These are phyloP conservation scores for Scytalidium lignicola DNA, from an alignment of 2,329 filamentous ascomycete genomes.

Conservation along the genomic window DNA sequence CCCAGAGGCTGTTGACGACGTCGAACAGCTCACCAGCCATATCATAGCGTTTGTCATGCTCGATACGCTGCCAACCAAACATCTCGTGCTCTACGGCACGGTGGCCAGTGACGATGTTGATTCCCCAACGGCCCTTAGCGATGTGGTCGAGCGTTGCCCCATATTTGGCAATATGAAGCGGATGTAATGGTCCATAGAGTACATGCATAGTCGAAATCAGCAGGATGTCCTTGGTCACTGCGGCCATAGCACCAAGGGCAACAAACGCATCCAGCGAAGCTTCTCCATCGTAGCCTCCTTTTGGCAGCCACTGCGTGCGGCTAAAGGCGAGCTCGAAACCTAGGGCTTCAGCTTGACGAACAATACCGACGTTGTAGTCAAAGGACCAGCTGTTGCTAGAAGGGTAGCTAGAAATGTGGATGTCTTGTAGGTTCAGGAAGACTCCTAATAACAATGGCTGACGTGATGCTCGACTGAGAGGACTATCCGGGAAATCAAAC, in stretches of 20 bases:
- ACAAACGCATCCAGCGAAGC: conserved; percentile 20
- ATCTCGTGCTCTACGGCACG: conserved; percentile 19
- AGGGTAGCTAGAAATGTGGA: conserved; percentile 9
- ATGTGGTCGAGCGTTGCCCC: conserved; percentile 21
- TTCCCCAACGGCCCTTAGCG: conserved; percentile 20
- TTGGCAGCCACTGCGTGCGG: conserved; percentile 15
- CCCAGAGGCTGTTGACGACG: conserved; percentile 21
- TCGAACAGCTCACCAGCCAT: conserved; percentile 20
- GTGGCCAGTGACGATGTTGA: conserved; percentile 23
- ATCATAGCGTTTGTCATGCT: conserved; percentile 21
- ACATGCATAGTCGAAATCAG: conserved; percentile 22
- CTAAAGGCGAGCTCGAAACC: conserved; percentile 24
- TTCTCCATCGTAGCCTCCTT: conserved; percentile 17
- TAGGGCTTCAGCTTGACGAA: conserved; percentile 14
- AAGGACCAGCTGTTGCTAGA: conserved; percentile 20
- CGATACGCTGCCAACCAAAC: conserved; percentile 21
- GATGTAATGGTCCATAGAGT: conserved; percentile 19
- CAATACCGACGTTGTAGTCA: conserved; percentile 17
- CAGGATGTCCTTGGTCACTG: conserved; percentile 22
- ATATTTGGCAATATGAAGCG: conserved; percentile 21
- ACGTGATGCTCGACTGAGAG: conserved; percentile 9
- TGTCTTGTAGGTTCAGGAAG: conserved; percentile 13
- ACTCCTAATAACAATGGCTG: conserved; percentile 16
- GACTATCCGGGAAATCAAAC: conserved; percentile 12
- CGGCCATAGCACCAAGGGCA: conserved; percentile 19